These are phyloP conservation scores for Dalbergia cochinchinensis DNA, from an alignment of 306 rosid genomes.

Conservation along the genomic window DNA sequence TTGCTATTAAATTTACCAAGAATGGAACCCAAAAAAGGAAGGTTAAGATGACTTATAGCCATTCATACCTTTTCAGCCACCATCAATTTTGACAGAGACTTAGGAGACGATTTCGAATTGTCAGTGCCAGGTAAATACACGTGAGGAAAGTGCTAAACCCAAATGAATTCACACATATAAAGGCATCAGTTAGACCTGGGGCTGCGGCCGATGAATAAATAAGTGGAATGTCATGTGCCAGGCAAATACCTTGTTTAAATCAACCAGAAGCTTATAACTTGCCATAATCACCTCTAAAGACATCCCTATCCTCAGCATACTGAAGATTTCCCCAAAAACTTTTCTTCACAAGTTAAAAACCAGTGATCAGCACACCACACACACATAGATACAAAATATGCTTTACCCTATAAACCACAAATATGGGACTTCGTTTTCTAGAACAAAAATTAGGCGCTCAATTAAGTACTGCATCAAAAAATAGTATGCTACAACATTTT, in stretches of 20 bases:
- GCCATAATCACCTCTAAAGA: conserved; percentile 54
- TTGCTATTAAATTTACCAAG: conserved; percentile 3
- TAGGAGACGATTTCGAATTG: conserved; percentile 42
- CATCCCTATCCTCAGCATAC: conserved; percentile 51
- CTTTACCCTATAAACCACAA: neutral
- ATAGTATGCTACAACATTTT: too few species aligned
- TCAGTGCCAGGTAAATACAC: conserved; percentile 52
- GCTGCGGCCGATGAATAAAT: neutral
- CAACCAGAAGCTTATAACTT: conserved; percentile 64
- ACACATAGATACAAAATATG: conserved; percentile 27
- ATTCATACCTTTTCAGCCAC: conserved; percentile 72
- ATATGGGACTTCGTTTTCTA: neutral
- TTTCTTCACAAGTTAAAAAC: conserved; percentile 42
- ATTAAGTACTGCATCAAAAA: too few species aligned
- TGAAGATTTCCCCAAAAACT: conserved; percentile 49
- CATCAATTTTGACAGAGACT: conserved; percentile 49
- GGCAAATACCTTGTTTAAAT: conserved; percentile 69
- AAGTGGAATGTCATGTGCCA: neutral
- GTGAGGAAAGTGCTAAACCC: conserved; percentile 69
- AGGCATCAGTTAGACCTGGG: conserved; percentile 27
- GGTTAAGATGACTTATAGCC: conserved; percentile 22
- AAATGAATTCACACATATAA: neutral
- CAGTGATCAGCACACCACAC: conserved; percentile 14
- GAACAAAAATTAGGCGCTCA: neutral
- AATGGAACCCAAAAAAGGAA: conserved; percentile 1